Evolutionary conservation across 306 rosid species (phyloP).

Genomic region (Vachellia collinsii): DNA sequence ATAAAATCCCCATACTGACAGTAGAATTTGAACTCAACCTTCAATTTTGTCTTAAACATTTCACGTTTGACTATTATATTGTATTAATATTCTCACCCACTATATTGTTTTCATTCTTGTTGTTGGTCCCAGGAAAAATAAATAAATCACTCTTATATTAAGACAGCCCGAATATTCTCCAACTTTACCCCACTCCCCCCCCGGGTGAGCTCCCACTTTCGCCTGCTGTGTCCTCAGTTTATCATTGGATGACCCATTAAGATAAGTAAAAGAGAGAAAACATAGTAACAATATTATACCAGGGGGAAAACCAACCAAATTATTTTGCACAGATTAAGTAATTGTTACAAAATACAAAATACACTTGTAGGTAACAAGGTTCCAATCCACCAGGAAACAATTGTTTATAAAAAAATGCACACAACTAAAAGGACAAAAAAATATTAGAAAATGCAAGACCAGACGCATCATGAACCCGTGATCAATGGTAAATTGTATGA

Average conservation of each 20-base stretch:
- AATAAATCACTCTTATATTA: background rate
- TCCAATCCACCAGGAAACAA: background rate
- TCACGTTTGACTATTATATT: too few relatives aligned
- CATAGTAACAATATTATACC: too few relatives aligned
- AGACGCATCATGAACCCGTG: background rate
- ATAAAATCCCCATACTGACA: too few relatives aligned
- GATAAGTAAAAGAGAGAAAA: background rate
- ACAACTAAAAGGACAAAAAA: background rate
- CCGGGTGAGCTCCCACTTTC: background rate
- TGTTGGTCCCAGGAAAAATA: too few relatives aligned
- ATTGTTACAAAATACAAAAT: background rate
- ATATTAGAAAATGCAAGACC: background rate
- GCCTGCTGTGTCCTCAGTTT: background rate
- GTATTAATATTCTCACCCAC: too few relatives aligned
- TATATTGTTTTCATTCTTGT: too few relatives aligned
- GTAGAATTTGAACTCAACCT: too few relatives aligned
- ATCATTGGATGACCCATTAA: too few relatives aligned
- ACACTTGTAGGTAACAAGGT: background rate
- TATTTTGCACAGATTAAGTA: too few relatives aligned
- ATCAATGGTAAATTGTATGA: constrained; percentile 4
- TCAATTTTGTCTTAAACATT: too few relatives aligned
- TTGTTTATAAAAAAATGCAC: background rate
- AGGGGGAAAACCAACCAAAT: too few relatives aligned
- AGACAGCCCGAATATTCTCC: background rate
- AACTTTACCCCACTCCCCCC: background rate